A percentile compares a stretch with the other conserved stretches of the same genome.
These are phyloP conservation scores for Scutellaria barbata DNA, from an alignment of 257 asterid species.

Conservation along the genomic window DNA sequence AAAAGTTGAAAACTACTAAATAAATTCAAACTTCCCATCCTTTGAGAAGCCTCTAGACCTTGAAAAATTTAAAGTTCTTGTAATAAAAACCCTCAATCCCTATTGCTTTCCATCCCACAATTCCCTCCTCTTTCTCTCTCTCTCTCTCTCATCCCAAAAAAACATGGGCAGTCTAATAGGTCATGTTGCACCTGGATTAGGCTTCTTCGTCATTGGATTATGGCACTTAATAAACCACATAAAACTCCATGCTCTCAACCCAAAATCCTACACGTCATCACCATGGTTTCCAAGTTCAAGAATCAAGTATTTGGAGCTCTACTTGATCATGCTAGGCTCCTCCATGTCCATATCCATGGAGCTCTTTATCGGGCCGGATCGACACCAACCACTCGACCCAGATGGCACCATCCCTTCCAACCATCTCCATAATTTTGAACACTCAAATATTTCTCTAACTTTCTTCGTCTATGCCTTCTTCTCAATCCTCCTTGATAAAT, in stretches of 20 bases:
- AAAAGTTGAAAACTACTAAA: neutral
- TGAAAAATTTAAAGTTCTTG: neutral
- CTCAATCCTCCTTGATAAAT: constrained; percentile 61
- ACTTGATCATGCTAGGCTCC: constrained; percentile 55
- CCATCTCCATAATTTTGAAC: constrained; percentile 88
- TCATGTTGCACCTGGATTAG: constrained; percentile 89
- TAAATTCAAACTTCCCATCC: constrained; percentile 37
- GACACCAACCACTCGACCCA: constrained; percentile 76
- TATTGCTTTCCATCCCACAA: constrained; percentile 27
- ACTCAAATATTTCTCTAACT: constrained; percentile 75
- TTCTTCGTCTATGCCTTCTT: constrained; percentile 66
- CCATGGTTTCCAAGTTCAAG: constrained; percentile 84
- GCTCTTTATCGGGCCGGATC: constrained; percentile 78
- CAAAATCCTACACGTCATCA: constrained; percentile 62
- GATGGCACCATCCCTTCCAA: constrained; percentile 85
- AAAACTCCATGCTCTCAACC: constrained; percentile 61
- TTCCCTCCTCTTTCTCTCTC: neutral
- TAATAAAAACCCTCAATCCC: constrained; percentile 14
- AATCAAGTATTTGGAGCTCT: constrained; percentile 73
- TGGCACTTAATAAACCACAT: constrained; percentile 86
- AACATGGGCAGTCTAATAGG: constrained; percentile 80
- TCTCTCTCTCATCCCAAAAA: neutral
- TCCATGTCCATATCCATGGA: constrained; percentile 80
- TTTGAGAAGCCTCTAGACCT: constrained; percentile 43
- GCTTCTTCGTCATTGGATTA: constrained; percentile 69